Percentiles rank a stretch among this genome's conserved stretches.
phyloP scores from a whole-genome alignment of 768 basidiomycete genomes.

The Serendipita sp. region DNA sequence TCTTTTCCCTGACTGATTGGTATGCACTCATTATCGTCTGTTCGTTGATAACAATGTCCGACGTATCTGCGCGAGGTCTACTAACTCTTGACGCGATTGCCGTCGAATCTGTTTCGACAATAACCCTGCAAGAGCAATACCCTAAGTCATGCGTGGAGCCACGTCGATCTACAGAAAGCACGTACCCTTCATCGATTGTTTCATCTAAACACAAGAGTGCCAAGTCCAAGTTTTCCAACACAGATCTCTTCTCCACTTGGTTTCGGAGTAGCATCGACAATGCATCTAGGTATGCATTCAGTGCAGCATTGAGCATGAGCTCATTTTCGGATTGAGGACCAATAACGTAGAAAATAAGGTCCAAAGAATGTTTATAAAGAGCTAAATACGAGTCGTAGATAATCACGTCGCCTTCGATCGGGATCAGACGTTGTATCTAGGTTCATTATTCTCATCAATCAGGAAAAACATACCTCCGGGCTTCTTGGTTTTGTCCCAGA shows the following conservation, averaged over 20 bases:
- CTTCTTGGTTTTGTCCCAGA: slow-evolving; percentile 93
- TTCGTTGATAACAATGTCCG: slow-evolving; percentile 97
- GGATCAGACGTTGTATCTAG: not conserved
- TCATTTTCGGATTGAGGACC: slow-evolving; percentile 84
- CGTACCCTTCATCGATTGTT: slow-evolving; percentile 94
- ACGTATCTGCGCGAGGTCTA: slow-evolving; percentile 79
- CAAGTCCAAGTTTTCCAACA: slow-evolving; percentile 87
- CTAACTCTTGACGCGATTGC: slow-evolving; percentile 94
- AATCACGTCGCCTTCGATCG: slow-evolving; percentile 72
- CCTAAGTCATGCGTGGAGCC: not conserved
- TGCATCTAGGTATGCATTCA: slow-evolving; percentile 74
- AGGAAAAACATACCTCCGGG: slow-evolving; percentile 48
- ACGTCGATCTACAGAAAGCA: slow-evolving; percentile 9
- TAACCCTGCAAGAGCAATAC: slow-evolving; percentile 41
- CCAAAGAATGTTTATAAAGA: slow-evolving; percentile 85
- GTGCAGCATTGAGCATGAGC: slow-evolving; percentile 79
- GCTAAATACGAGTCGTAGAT: slow-evolving; percentile 80
- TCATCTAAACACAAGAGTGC: slow-evolving; percentile 89
- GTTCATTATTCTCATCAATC: not conserved
- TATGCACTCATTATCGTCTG: slow-evolving; percentile 90
- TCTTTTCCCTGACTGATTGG: slow-evolving; percentile 72
- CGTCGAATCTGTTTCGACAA: slow-evolving; percentile 88
- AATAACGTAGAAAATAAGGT: slow-evolving; percentile 89
- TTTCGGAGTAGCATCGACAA: slow-evolving; percentile 73
- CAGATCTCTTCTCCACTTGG: slow-evolving; percentile 84